Base-by-base conservation (phyloP, 208 protist genomes). In the Leishmania arabica region DNA sequence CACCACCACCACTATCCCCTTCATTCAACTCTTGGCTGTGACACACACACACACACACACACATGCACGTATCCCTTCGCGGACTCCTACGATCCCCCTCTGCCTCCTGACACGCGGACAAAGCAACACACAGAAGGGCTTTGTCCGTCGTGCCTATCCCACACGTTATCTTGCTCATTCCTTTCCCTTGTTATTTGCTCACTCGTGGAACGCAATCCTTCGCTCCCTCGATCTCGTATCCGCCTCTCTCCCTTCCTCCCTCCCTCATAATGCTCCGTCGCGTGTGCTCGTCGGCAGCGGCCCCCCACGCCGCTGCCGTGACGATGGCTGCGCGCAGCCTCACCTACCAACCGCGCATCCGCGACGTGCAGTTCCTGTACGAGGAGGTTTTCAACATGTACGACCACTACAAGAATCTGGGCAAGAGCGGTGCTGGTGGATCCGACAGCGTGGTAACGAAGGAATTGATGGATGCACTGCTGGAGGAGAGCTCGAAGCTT, bases 341-440 rank as follows among this genome's bases (percentile, higher is more conserved):
- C 56, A 80, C 81, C 56, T 95, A 90, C 77, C 85, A 77, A 6
- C 89, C 90, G 24, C 90, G 89, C 70, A 82, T 70, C 4, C 85
- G 88, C 65, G 92, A 95, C 69, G 62, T 85, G 65, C 82, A 91
- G 79, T 98, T 98, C 82, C 81, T 96, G 24, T 86, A 90, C 75
- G 89, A 97, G 77, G 93, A 97, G 65, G 94, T 98, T 15, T 92
- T 95, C 72, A 54, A 96, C 76, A 90, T 97, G 83, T 94, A 95
- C 70, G 53, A 64, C 13, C 95, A 97, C 86, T 97, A 97, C 87
- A 86, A 85, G n/a, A 83, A 68, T 54, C 66, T 92, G n/a, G 37
- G 34, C 24, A 90, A 92, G 80, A 90, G 92, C 64, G 34, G 27
- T 7, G 42, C 51, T 15, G 51, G 62, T 24, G 66, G 19, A 3